Base-by-base conservation (phyloP, 2,329 filamentous ascomycete species). In the Phialophora verrucosa region DNA sequence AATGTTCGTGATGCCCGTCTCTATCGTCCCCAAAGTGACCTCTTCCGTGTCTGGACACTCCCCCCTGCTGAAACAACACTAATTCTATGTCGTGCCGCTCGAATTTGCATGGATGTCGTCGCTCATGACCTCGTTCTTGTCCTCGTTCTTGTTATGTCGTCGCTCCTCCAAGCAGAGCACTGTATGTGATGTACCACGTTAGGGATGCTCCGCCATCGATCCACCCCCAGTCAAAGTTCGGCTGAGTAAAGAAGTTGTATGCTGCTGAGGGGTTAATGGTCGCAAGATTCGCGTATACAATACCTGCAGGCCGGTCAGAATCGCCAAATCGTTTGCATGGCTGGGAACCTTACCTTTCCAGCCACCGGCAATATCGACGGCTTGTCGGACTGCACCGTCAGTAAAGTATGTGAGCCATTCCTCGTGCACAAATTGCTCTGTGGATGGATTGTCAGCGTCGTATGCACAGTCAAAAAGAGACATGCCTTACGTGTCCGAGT, bases 371-470 rank as follows among this genome's bases (percentile, higher is more conserved):
- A 93, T 87, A 0, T 81, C 76, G 4, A 74, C 70, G 1, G 80
- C 82, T 1, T 80, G 81, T 62, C 91, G 86, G 0, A 87, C 87
- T 10, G 90, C 84, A 0, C 87, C 87, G 25, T 87, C 81, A 60
- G 84, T 84, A 77, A 98, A 98, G 74, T 90, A 92, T 1, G 85
- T 84, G 53, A 89, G 81, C 93, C 93, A 97, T 78, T 97, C 94
- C 78, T 96, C 87, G 51, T 80, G 78, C 10, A 96, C 92, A 74
- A 97, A 97, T 1, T 82, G 79, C 27, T 81, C 68, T 70, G 47
- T 29, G 25, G 42, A 29, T 8, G 78, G 27, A 63, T n/a, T 50
- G 68, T 54, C 31, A n/a, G n/a, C 31, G 12, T 4, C 11, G 20
- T n/a, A 17, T 20, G 27, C 27, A 12, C 5, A 38, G 35, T 11